These are phyloP conservation scores for Bipolaris victoriae DNA, from an alignment of 2,329 filamentous ascomycete genomes.

Conservation along the genomic window DNA sequence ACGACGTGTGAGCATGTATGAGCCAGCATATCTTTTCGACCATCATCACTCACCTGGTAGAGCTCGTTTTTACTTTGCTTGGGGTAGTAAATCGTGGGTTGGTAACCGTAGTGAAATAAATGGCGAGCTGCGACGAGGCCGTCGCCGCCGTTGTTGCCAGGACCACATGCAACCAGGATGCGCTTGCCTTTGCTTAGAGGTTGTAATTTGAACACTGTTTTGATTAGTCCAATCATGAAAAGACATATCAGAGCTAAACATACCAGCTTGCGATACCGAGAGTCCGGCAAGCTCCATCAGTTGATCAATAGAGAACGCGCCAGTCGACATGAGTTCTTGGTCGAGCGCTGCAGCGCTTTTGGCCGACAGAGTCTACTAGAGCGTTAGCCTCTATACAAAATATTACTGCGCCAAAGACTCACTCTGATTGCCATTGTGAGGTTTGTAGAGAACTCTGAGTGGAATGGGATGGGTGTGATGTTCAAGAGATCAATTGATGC, in stretches of 20 bases:
- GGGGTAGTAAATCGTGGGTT: slow-evolving; percentile 87
- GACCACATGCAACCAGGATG: slow-evolving; percentile 89
- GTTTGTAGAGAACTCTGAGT: too few species aligned
- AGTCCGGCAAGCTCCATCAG: slow-evolving; percentile 96
- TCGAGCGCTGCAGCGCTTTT: slow-evolving; percentile 89
- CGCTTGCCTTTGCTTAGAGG: slow-evolving; percentile 73
- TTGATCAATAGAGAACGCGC: slow-evolving; percentile 92
- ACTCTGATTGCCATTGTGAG: neutral
- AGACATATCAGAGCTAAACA: neutral
- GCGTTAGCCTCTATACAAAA: neutral
- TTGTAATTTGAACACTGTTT: slow-evolving; percentile 81
- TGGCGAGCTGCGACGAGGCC: slow-evolving; percentile 94
- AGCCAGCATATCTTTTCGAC: neutral
- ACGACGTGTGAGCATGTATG: slow-evolving; percentile 20
- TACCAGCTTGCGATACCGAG: slow-evolving; percentile 88
- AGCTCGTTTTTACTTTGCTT: slow-evolving; percentile 90
- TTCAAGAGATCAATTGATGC: neutral
- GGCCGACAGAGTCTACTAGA: slow-evolving; percentile 75
- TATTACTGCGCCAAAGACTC: neutral
- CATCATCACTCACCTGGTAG: slow-evolving; percentile 69
- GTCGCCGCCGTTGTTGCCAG: slow-evolving; percentile 81
- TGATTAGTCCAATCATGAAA: neutral
- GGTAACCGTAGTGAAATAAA: slow-evolving; percentile 89
- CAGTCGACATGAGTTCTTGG: slow-evolving; percentile 88
- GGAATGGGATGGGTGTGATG: neutral